Evolutionary conservation across 495 filamentous ascomycete species (phyloP), one percentile per base, ranked within the genome.

Genomic region (Penicillium bialowiezense): DNA sequence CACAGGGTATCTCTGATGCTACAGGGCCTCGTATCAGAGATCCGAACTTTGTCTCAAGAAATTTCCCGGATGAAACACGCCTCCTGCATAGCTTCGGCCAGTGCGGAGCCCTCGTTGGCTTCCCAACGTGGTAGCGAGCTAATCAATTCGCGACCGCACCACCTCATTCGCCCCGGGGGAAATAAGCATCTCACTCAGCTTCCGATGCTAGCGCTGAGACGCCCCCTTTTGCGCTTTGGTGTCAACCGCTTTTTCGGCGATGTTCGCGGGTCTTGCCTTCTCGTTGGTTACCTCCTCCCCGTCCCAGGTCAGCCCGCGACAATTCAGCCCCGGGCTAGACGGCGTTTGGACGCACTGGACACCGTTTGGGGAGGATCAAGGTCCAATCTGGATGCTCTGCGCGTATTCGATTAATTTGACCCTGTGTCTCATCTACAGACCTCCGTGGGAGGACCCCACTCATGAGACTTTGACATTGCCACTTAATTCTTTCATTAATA

Each of bases 131-230:
- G 50, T 47, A 58, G 37, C 53, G 56, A 57, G 31, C 36, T 51
- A 58, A 61, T 55, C 47, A 52, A 59, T 57, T 40, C 44, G 55
- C 54, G 52, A 61, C 57, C 26, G 15, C 12, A 26, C 19, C 46
- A 48, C 41, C 48, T 66, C 51, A 69, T 69, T 67, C 57, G 61
- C 44, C 44, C 39, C 7, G 31, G 8, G 28, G 17, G 21, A 66
- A 69, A 63, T 63, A 69, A 69, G 69, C 69, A 68, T 64, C 64
- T 35, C 34, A 41, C 60, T 20, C 44, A 36, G 36, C n/a, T n/a
- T 15, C 42, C 37, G 38, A 56, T 54, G 40, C 37, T 47, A 44
- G 33, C 48, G 48, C 45, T 40, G 45, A 40, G 19, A 32, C 18
- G 28, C 45, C 45, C 45, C 45, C 23, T 26, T 26, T 26, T n/a